Evolutionary conservation across 495 filamentous ascomycete species (phyloP).

Genomic region (Neurospora sp.): DNA sequence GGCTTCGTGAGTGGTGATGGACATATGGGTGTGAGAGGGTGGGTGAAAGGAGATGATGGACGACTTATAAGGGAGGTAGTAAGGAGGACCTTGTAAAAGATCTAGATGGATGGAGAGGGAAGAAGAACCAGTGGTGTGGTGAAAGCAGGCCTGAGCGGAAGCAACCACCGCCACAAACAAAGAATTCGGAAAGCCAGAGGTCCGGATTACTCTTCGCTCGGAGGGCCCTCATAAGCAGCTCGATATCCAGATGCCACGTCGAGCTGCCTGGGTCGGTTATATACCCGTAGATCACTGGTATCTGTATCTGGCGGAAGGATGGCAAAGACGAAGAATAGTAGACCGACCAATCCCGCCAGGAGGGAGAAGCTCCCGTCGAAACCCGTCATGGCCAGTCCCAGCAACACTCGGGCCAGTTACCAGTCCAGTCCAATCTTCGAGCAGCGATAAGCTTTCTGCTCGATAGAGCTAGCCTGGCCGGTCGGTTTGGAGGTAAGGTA

Average conservation of each 20-base stretch:
- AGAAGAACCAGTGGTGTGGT: too few relatives aligned
- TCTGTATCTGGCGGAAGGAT: neutral
- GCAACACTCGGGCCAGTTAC: too few relatives aligned
- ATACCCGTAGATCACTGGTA: neutral
- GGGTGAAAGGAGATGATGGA: neutral
- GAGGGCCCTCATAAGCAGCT: neutral
- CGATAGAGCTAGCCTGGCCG: neutral
- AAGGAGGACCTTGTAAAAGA: neutral
- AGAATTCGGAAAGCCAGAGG: neutral
- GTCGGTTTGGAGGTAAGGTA: neutral
- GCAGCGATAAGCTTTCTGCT: neutral
- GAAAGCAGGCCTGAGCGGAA: neutral
- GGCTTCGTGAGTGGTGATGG: too few relatives aligned
- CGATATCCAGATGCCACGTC: neutral
- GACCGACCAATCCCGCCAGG: neutral
- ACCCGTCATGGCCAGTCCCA: neutral
- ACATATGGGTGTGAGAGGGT: too few relatives aligned
- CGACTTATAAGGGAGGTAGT: neutral
- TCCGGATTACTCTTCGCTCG: neutral
- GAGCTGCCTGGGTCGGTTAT: neutral
- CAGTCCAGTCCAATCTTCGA: neutral
- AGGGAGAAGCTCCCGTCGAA: neutral
- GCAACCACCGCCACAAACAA: neutral
- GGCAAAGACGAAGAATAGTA: neutral
- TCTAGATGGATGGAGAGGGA: neutral